Conservation (phyloP, 306 rosid genomes). For the Quercus suber region DNA sequence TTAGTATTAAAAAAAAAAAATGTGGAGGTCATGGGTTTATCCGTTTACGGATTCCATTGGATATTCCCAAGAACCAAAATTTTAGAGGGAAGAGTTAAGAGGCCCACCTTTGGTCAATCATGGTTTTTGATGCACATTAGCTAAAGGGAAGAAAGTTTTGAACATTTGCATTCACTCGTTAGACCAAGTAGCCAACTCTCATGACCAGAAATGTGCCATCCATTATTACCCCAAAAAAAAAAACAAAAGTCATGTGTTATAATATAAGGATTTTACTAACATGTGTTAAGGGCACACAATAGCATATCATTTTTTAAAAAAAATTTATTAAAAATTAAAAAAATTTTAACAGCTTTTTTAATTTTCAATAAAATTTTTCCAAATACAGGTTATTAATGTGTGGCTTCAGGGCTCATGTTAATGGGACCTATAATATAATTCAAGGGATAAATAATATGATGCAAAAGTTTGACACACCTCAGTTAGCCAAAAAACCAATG, state of each 20-base stretch:
- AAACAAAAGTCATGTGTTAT: too few species aligned
- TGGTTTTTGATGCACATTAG: background rate
- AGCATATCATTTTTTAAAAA: too few species aligned
- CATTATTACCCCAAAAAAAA: background rate
- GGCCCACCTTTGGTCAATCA: slow-evolving; percentile 2
- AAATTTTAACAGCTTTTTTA: too few species aligned
- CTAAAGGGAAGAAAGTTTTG: background rate
- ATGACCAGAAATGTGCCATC: background rate
- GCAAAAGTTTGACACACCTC: background rate
- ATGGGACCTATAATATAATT: too few species aligned
- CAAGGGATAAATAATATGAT: background rate
- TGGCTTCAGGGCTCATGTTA: too few species aligned
- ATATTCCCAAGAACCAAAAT: slow-evolving; percentile 14
- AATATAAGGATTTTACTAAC: too few species aligned
- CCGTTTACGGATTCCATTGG: slow-evolving; percentile 16
- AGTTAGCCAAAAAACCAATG: background rate
- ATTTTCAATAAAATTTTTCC: too few species aligned
- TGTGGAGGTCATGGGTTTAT: background rate
- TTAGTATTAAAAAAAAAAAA: too few species aligned
- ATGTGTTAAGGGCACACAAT: too few species aligned
- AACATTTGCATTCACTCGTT: background rate
- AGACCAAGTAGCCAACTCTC: background rate
- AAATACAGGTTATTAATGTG: too few species aligned
- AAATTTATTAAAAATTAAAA: too few species aligned
- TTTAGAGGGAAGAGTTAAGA: background rate